Evolutionary conservation across 805 yeast genomes (phyloP).

Genomic region (Cyberlindnera petersonii): DNA sequence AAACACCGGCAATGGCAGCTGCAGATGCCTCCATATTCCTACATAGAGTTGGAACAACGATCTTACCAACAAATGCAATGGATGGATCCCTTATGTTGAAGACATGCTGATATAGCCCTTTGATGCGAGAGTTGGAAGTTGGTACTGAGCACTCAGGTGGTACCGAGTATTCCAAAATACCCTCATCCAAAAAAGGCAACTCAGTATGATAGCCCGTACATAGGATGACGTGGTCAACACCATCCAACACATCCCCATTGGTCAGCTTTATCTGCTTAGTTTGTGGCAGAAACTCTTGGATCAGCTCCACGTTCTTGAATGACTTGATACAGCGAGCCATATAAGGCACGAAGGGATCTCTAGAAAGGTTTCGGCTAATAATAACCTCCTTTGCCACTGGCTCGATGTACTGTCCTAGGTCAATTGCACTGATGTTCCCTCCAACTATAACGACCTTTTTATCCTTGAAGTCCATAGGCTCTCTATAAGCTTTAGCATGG

Average conservation of each 20-base stretch:
- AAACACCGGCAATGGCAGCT: conserved; percentile 56
- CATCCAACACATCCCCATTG: conserved; percentile 33
- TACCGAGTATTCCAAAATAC: conserved; percentile 21
- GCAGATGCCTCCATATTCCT: conserved; percentile 48
- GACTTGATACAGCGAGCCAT: conserved; percentile 31
- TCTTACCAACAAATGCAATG: conserved; percentile 39
- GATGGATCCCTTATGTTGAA: conserved; percentile 45
- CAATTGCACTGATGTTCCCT: conserved; percentile 41
- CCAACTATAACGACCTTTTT: conserved; percentile 44
- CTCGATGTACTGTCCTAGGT: conserved; percentile 41
- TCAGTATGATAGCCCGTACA: conserved; percentile 45
- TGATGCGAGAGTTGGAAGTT: conserved; percentile 32
- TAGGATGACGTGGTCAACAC: conserved; percentile 36
- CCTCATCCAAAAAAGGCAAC: conserved; percentile 34
- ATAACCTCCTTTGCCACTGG: conserved; percentile 43
- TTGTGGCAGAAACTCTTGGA: conserved; percentile 29
- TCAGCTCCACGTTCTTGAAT: conserved; percentile 28
- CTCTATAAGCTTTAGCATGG: conserved; percentile 51
- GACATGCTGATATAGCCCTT: conserved; percentile 43
- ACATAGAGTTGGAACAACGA: conserved; percentile 41
- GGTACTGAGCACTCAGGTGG: conserved; percentile 21
- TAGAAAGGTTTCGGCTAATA: conserved; percentile 66
- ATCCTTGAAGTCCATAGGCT: conserved; percentile 35
- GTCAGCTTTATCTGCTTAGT: conserved; percentile 28
- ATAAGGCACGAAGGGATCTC: conserved; percentile 44